Conservation (phyloP, 768 basidiomycete genomes). For the Tylopilus sp. region DNA sequence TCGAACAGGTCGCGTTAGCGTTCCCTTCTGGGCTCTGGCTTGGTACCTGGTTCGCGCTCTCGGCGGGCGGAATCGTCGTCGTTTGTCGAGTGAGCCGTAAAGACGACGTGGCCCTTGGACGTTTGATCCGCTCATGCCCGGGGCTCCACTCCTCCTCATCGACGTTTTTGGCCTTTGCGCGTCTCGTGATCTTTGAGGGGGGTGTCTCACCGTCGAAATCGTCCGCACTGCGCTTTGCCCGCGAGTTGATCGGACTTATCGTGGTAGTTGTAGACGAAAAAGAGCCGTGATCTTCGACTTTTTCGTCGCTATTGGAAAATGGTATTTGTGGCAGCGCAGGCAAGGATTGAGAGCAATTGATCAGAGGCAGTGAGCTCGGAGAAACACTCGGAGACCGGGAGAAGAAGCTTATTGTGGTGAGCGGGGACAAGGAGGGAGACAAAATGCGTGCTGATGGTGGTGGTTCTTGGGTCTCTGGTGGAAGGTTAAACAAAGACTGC, state of each 20-base stretch:
- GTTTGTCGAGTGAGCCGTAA: not conserved
- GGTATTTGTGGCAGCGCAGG: not conserved
- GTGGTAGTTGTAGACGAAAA: not conserved
- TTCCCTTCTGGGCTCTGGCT: not conserved
- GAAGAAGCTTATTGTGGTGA: constrained; percentile 10
- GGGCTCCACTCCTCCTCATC: constrained; percentile 27
- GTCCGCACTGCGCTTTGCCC: constrained; percentile 13
- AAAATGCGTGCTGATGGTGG: not conserved
- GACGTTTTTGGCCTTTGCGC: constrained; percentile 8
- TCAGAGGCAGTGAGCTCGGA: not conserved
- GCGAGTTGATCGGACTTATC: not conserved
- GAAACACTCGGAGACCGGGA: constrained; percentile 10
- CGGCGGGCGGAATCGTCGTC: not conserved
- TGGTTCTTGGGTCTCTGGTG: not conserved
- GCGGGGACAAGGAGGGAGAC: constrained; percentile 16
- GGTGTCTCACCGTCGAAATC: constrained; percentile 1
- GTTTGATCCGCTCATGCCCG: not conserved
- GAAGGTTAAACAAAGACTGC: not conserved
- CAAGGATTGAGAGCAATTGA: not conserved
- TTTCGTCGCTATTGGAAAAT: not conserved
- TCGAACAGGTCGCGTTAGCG: not conserved
- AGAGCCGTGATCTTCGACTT: not conserved
- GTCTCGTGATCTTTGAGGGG: constrained; percentile 1
- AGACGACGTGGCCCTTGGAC: not conserved
- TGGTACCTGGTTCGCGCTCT: not conserved